A percentile compares a stretch with the other conserved stretches of the same genome.
Evolutionary conservation across 495 filamentous ascomycete species (phyloP).

Genomic region (Viridothelium virens): DNA sequence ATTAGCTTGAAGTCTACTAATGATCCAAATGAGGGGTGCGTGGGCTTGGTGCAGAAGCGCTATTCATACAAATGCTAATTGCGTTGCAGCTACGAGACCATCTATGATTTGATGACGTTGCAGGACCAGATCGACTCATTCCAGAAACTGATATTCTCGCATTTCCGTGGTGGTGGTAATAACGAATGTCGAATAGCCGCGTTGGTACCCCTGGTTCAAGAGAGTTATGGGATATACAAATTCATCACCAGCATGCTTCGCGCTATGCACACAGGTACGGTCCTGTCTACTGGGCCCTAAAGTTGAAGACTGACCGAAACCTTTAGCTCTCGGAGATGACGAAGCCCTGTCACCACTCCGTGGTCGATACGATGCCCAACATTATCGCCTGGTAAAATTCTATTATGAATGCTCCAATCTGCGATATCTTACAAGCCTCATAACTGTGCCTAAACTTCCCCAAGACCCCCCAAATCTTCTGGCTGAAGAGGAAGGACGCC

Average conservation of each 20-base stretch:
- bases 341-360: slow-evolving; percentile 89
- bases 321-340: slow-evolving; percentile 76
- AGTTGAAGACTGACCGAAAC: slow-evolving; percentile 16
- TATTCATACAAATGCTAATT: not conserved
- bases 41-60: not conserved
- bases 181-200: slow-evolving; percentile 96
- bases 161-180: slow-evolving; percentile 81
- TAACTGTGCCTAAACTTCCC: slow-evolving; percentile 91
- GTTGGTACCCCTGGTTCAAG: slow-evolving; percentile 85
- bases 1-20: slow-evolving; percentile 96
- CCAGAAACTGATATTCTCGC: slow-evolving; percentile 95
- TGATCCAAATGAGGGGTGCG: slow-evolving; percentile 88
- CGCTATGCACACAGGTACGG: slow-evolving; percentile 91
- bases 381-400: slow-evolving; percentile 91
- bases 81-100: slow-evolving; percentile 72
- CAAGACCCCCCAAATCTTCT: slow-evolving; percentile 84
- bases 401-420: slow-evolving; percentile 99
- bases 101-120: slow-evolving; percentile 88
- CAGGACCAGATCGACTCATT: slow-evolving; percentile 98
- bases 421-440: slow-evolving; percentile 89
- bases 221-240: slow-evolving; percentile 83
- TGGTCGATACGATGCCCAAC: slow-evolving; percentile 83
- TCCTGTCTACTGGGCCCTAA: not conserved
- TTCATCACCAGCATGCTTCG: slow-evolving; percentile 42
- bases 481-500: slow-evolving; percentile 54